These are phyloP conservation scores for Nicotiana sylvestris DNA, from an alignment of 257 asterid species.

Conservation along the genomic window DNA sequence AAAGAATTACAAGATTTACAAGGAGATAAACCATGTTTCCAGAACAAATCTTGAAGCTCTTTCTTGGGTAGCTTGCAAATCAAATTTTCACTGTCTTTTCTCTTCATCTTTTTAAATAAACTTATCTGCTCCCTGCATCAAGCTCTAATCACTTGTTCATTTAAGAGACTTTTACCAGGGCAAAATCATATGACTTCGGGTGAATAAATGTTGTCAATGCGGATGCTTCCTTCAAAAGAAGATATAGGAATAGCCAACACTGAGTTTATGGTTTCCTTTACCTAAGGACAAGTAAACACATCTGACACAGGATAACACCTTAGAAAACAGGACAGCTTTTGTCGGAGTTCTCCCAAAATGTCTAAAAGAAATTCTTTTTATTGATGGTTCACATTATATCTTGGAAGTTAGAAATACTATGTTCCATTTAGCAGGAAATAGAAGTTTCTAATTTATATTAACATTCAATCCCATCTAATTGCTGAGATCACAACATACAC, in stretches of 20 bases:
- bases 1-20: conserved; percentile 12
- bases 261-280: background rate
- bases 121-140: background rate
- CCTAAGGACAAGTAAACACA: background rate
- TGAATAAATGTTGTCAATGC: background rate
- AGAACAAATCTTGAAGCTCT: conserved; percentile 15
- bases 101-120: background rate
- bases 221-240: background rate
- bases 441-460: background rate
- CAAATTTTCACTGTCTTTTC: conserved; percentile 3
- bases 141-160: background rate
- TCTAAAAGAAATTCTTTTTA: no score
- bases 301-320: background rate
- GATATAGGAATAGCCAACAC: background rate
- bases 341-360: background rate
- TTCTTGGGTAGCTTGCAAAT: conserved; percentile 9
- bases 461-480: background rate
- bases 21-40: conserved; percentile 19
- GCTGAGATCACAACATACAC: background rate
- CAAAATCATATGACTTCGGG: background rate
- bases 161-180: background rate
- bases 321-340: background rate
- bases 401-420: background rate
- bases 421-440: background rate
- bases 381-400: no score